Conservation (phyloP, 306 rosid species). For the Vicia sativa region DNA sequence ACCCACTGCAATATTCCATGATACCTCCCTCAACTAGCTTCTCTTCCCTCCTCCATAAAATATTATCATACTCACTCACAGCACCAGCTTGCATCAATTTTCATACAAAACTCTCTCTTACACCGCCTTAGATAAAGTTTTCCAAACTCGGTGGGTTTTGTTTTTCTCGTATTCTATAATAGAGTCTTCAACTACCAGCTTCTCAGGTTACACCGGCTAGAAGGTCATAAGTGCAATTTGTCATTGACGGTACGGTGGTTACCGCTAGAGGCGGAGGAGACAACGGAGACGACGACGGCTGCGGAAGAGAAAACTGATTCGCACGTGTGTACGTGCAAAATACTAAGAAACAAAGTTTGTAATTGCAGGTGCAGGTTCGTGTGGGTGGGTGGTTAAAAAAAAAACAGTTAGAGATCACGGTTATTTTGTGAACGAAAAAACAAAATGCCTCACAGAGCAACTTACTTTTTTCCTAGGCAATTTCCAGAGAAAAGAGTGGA, state of each 20-base stretch:
- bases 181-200: background rate
- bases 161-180: background rate
- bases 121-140: constrained; percentile 40
- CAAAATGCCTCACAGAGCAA: constrained; percentile 92
- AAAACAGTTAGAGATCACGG: constrained; percentile 42
- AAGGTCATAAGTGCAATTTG: background rate
- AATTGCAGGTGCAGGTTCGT: constrained; percentile 37
- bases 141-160: background rate
- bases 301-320: constrained; percentile 23
- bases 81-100: constrained; percentile 19
- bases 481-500: constrained; percentile 73
- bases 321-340: constrained; percentile 44
- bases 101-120: background rate
- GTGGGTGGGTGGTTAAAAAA: constrained; percentile 39
- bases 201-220: constrained; percentile 1
- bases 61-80: constrained; percentile 13
- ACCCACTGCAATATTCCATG: constrained; percentile 34
- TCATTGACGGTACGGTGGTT: background rate
- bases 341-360: background rate
- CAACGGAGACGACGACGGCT: constrained; percentile 26
- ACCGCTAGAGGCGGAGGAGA: background rate
- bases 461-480: constrained; percentile 97
- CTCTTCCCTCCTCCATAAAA: constrained; percentile 38
- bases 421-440: constrained; percentile 41
- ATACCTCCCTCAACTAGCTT: constrained; percentile 28